A percentile compares a stretch with the other conserved stretches of the same genome.
Evolutionary conservation across 805 yeast species (phyloP).

Genomic region (Metschnikowia amazonensis): DNA sequence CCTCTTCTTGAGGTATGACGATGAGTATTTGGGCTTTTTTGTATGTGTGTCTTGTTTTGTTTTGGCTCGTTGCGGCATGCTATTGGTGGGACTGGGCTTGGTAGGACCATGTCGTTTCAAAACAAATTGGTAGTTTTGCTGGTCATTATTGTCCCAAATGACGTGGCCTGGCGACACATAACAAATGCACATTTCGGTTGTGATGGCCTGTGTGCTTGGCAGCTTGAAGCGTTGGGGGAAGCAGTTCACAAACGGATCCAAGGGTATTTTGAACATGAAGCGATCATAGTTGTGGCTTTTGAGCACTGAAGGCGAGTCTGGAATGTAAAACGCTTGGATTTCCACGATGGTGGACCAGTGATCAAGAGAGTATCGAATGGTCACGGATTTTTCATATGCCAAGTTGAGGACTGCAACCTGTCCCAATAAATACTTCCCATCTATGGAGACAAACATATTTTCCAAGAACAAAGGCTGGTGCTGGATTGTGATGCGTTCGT

Average conservation of each 20-base stretch:
- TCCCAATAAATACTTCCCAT: constrained; percentile 60
- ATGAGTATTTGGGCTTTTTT: constrained; percentile 36
- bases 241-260: constrained; percentile 21
- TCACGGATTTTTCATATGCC: constrained; percentile 62
- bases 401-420: constrained; percentile 75
- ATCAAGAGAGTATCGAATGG: constrained; percentile 71
- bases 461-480: constrained; percentile 47
- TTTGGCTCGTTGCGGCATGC: constrained; percentile 12
- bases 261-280: constrained; percentile 60
- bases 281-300: constrained; percentile 59
- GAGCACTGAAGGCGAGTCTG: constrained; percentile 51
- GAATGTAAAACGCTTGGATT: constrained; percentile 57
- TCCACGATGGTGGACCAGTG: constrained; percentile 75
- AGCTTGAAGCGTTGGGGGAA: constrained; percentile 5
- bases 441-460: constrained; percentile 53
- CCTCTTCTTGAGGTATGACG: constrained; percentile 33
- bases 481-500: constrained; percentile 23
- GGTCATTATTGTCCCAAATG: constrained; percentile 74
- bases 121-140: constrained; percentile 53
- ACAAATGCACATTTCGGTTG: constrained; percentile 51
- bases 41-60: constrained; percentile 15
- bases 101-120: neutral
- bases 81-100: neutral
- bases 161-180: constrained; percentile 49
- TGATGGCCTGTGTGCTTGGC: constrained; percentile 18